phyloP scores from a whole-genome alignment of 768 basidiomycete species.

The Daedaleopsis nitida region DNA sequence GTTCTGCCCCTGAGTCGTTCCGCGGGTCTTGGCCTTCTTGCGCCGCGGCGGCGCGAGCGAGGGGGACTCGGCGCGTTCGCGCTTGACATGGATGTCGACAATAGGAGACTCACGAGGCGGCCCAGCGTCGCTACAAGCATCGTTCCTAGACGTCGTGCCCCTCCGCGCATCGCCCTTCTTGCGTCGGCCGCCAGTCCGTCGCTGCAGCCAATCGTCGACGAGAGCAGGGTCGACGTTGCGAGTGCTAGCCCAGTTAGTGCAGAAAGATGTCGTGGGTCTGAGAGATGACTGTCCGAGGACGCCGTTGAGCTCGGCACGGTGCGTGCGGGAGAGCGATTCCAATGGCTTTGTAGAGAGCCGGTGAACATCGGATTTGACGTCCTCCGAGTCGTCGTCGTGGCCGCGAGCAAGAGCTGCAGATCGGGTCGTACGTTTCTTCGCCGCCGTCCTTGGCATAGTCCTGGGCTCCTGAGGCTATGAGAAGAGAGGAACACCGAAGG shows the following conservation, averaged over 20 bases:
- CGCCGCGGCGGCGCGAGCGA: not conserved
- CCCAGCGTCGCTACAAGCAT: not conserved
- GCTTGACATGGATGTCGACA: conserved; percentile 12
- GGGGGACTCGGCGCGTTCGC: conserved; percentile 22
- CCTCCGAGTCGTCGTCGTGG: not conserved
- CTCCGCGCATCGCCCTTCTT: not conserved
- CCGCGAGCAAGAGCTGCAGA: no score
- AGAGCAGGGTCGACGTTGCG: conserved; percentile 1
- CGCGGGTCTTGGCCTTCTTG: conserved; percentile 8
- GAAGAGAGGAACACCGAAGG: no score
- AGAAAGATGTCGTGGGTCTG: not conserved
- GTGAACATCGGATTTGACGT: not conserved
- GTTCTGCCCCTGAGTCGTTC: not conserved
- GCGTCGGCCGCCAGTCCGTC: not conserved
- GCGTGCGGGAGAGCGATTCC: not conserved
- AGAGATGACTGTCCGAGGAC: not conserved
- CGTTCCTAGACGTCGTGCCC: not conserved
- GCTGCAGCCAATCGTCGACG: conserved; percentile 7
- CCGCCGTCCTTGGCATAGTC: no score
- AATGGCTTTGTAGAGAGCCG: not conserved
- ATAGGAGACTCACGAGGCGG: not conserved
- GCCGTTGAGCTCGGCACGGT: conserved; percentile 1
- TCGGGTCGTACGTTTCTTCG: no score
- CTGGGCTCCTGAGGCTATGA: no score
- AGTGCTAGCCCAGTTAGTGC: not conserved